Conservation (phyloP, 495 filamentous ascomycete genomes). For the Hyaloscypha variabilis region DNA sequence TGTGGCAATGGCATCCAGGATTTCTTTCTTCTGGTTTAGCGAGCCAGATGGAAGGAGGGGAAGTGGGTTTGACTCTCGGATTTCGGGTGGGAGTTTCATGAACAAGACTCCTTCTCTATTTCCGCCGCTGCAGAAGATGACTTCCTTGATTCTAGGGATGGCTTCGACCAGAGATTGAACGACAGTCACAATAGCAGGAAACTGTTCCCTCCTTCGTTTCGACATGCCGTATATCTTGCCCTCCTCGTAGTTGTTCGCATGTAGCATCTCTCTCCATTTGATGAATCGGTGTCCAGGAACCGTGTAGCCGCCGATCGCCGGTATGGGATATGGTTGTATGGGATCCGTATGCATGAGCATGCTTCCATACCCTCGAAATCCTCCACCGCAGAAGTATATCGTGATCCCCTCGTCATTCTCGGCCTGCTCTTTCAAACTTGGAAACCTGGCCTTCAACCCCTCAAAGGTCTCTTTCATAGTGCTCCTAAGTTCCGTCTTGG, state of each 20-base stretch:
- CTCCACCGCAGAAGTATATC: constrained; percentile 86
- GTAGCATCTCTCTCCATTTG: constrained; percentile 59
- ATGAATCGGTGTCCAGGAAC: constrained; percentile 63
- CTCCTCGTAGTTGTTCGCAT: constrained; percentile 53
- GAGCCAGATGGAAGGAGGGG: constrained; percentile 49
- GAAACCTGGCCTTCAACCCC: constrained; percentile 44
- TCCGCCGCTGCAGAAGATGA: constrained; percentile 82
- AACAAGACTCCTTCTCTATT: constrained; percentile 83
- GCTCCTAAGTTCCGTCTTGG: constrained; percentile 55
- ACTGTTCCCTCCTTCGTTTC: constrained; percentile 75
- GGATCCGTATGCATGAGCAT: constrained; percentile 72
- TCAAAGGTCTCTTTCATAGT: constrained; percentile 65
- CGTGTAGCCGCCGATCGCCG: constrained; percentile 80
- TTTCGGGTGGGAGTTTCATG: constrained; percentile 57
- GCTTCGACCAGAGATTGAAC: constrained; percentile 71
- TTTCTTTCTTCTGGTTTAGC: constrained; percentile 40
- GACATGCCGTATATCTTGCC: constrained; percentile 80
- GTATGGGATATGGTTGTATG: constrained; percentile 78
- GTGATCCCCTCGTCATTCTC: constrained; percentile 60
- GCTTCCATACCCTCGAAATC: constrained; percentile 90
- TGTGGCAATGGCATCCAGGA: constrained; percentile 47
- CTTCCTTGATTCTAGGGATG: constrained; percentile 69
- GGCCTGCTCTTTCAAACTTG: constrained; percentile 43
- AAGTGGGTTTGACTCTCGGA: constrained; percentile 68
- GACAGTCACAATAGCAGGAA: constrained; percentile 80